Evolutionary conservation across 2,329 filamentous ascomycete species (phyloP).

Genomic region (Paraphaeosphaeria minitans): DNA sequence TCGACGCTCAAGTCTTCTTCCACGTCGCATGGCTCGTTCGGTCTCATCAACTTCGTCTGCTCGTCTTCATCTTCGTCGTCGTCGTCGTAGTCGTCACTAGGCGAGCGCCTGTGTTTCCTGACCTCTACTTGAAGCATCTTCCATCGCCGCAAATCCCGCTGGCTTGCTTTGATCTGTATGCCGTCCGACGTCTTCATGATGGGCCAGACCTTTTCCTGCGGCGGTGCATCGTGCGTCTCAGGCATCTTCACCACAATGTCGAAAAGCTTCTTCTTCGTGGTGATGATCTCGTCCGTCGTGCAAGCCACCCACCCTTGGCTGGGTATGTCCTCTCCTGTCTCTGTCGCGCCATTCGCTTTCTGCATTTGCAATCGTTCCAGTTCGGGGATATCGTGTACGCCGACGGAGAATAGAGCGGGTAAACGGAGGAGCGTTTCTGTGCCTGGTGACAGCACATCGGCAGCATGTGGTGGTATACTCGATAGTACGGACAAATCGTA

Average conservation of each 20-base stretch:
- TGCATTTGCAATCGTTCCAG: constrained; percentile 64
- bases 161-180: constrained; percentile 77
- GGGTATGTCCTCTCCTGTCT: constrained; percentile 47
- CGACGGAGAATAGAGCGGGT: constrained; percentile 87
- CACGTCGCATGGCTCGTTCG: constrained; percentile 26
- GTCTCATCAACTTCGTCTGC: constrained; percentile 26
- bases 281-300: constrained; percentile 91
- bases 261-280: constrained; percentile 83
- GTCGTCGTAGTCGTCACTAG: constrained; percentile 26
- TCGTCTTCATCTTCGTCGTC: constrained; percentile 34
- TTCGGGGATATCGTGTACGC: constrained; percentile 87
- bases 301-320: constrained; percentile 84
- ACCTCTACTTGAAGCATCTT: constrained; percentile 43
- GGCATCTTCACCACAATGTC: constrained; percentile 88
- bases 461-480: constrained; percentile 78
- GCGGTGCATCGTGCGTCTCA: constrained; percentile 60
- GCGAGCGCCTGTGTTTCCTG: constrained; percentile 34
- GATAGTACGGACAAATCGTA: constrained; percentile 94
- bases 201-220: constrained; percentile 70
- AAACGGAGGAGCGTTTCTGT: constrained; percentile 67
- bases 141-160: constrained; percentile 83
- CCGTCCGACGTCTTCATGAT: constrained; percentile 69
- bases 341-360: constrained; percentile 43
- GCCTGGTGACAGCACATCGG: constrained; percentile 68
- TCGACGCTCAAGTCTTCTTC: constrained; percentile 42